These are phyloP conservation scores for Panicum virgatum DNA, from an alignment of 202 grass and related monocot genomes.

Conservation along the genomic window DNA sequence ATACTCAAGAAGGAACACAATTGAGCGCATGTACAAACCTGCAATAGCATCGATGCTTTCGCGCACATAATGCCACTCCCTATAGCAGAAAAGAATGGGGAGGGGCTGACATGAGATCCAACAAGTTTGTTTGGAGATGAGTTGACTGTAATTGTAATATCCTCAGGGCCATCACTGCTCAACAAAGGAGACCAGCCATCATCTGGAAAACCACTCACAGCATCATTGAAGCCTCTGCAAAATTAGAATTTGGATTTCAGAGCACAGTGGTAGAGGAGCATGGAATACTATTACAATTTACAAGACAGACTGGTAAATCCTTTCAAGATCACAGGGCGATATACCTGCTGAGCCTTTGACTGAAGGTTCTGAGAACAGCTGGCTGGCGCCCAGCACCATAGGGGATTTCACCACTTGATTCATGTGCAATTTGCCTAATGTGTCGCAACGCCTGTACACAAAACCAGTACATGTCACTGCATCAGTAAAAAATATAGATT, in stretches of 20 bases:
- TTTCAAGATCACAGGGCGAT: not conserved
- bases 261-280: not conserved
- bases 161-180: constrained; percentile 70
- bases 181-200: constrained; percentile 89
- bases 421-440: constrained; percentile 87
- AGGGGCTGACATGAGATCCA: constrained; percentile 55
- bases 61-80: constrained; percentile 87
- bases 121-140: constrained; percentile 77
- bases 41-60: constrained; percentile 94
- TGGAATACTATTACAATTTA: not conserved
- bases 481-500: constrained; percentile 11
- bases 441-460: constrained; percentile 76
- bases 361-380: constrained; percentile 78
- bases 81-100: constrained; percentile 60
- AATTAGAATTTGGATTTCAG: constrained; percentile 26
- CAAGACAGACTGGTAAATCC: not conserved
- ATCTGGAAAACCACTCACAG: constrained; percentile 83
- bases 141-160: constrained; percentile 79
- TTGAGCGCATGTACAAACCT: constrained; percentile 44
- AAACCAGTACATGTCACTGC: constrained; percentile 17
- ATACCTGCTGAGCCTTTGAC: constrained; percentile 92
- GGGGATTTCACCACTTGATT: constrained; percentile 87
- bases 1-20: not conserved
- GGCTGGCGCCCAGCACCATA: constrained; percentile 83
- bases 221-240: constrained; percentile 95